Evolutionary conservation across 2,329 filamentous ascomycete genomes (phyloP).

Genomic region (Fusarium goolgardi): DNA sequence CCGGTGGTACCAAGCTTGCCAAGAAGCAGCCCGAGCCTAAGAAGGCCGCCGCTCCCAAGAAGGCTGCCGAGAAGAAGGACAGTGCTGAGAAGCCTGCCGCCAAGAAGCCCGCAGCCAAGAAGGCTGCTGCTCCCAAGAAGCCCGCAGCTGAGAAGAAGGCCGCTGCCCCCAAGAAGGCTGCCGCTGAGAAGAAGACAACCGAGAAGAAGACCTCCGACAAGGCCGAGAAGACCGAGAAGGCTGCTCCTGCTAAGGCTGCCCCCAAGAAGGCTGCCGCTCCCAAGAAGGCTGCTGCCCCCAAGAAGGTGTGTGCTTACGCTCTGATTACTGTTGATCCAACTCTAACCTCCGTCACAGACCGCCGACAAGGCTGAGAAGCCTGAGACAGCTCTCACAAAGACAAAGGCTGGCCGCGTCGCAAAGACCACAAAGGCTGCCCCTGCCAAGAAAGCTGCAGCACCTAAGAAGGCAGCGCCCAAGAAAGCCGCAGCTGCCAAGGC

Average conservation of each 20-base stretch:
- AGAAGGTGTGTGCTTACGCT: constrained; percentile 30
- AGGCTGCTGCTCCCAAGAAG: constrained; percentile 54
- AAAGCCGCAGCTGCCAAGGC: constrained; percentile 60
- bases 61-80: constrained; percentile 53
- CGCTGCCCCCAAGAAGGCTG: constrained; percentile 54
- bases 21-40: constrained; percentile 72
- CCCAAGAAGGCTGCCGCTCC: constrained; percentile 51
- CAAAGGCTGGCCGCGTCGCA: constrained; percentile 86
- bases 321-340: not conserved
- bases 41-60: constrained; percentile 51
- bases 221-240: constrained; percentile 52
- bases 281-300: constrained; percentile 50
- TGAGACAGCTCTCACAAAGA: constrained; percentile 76
- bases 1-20: constrained; percentile 90
- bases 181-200: constrained; percentile 29
- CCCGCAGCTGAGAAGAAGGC: constrained; percentile 47
- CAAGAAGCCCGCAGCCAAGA: constrained; percentile 53
- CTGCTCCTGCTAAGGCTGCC: constrained; percentile 76
- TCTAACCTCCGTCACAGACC: constrained; percentile 30
- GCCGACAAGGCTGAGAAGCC: constrained; percentile 68
- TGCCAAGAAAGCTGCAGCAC: constrained; percentile 51
- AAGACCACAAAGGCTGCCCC: constrained; percentile 67
- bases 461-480: constrained; percentile 57
- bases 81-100: constrained; percentile 47
- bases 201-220: constrained; percentile 29